These are phyloP conservation scores for Cladosporium velox DNA, from an alignment of 2,329 filamentous ascomycete genomes.

Conservation along the genomic window DNA sequence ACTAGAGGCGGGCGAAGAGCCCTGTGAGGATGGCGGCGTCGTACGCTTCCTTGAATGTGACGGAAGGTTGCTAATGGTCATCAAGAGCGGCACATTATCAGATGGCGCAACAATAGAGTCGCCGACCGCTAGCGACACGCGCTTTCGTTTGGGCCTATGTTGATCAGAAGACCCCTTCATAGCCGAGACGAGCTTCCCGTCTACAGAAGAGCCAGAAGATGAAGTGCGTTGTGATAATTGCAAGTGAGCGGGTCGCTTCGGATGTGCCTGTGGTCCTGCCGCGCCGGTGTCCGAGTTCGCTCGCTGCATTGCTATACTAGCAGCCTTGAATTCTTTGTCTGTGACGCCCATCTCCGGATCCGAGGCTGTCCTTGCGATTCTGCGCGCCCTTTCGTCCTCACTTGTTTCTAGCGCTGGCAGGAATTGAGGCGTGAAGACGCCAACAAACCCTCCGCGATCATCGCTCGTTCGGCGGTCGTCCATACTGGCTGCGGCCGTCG, in stretches of 20 bases:
- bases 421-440: constrained; percentile 41
- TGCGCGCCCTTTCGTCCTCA: constrained; percentile 18
- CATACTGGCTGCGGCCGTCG: constrained; percentile 27
- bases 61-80: constrained; percentile 32
- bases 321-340: constrained; percentile 8
- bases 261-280: constrained; percentile 32
- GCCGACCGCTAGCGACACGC: constrained; percentile 40
- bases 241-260: constrained; percentile 36
- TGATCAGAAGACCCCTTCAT: constrained; percentile 36
- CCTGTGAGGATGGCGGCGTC: constrained; percentile 1
- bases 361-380: constrained; percentile 30
- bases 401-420: constrained; percentile 38
- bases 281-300: constrained; percentile 34
- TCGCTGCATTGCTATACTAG: constrained; percentile 25
- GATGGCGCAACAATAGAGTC: constrained; percentile 39
- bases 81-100: constrained; percentile 35
- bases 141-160: constrained; percentile 33
- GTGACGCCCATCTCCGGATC: constrained; percentile 25
- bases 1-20: background rate
- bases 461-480: constrained; percentile 30
- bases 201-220: constrained; percentile 39
- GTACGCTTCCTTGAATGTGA: constrained; percentile 34
- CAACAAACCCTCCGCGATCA: constrained; percentile 39
- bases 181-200: constrained; percentile 38
- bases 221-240: constrained; percentile 36